Conservation (phyloP, 1,284 basidiomycete species). For the Omphalotus olearius region DNA sequence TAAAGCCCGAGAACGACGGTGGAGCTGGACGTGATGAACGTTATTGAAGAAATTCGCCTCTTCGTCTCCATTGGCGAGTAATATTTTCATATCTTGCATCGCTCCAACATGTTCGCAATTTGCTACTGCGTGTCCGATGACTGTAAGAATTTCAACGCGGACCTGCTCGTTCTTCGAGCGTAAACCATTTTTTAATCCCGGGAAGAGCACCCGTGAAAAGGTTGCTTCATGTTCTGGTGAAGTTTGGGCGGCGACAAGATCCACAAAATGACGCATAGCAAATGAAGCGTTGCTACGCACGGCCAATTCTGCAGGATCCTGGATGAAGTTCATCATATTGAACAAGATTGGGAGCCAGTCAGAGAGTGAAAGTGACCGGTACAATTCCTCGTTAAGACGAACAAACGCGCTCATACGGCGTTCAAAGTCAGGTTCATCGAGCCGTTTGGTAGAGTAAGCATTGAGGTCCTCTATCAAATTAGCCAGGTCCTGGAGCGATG, state of each 20-base stretch:
- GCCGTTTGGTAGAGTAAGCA: conserved; percentile 75
- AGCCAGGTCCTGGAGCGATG: conserved; percentile 44
- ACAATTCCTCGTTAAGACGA: conserved; percentile 63
- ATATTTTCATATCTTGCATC: conserved; percentile 75
- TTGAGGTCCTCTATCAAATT: conserved; percentile 73
- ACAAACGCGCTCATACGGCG: conserved; percentile 79
- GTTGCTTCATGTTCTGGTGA: conserved; percentile 44
- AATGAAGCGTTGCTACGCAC: conserved; percentile 83
- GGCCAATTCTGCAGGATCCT: conserved; percentile 87
- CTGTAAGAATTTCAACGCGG: conserved; percentile 81
- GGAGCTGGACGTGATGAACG: conserved; percentile 91
- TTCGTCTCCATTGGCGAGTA: conserved; percentile 89
- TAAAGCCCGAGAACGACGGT: conserved; percentile 87
- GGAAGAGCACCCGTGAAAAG: conserved; percentile 70
- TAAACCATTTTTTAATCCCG: conserved; percentile 80
- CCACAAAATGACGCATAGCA: conserved; percentile 77
- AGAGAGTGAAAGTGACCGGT: conserved; percentile 42
- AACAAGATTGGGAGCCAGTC: conserved; percentile 87
- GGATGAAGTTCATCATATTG: conserved; percentile 84
- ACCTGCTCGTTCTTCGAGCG: conserved; percentile 85
- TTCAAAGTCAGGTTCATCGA: conserved; percentile 95
- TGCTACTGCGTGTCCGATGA: conserved; percentile 75
- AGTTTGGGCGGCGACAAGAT: conserved; percentile 40
- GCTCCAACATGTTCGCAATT: conserved; percentile 58
- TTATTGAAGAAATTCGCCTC: conserved; percentile 99